Evolutionary conservation across 768 basidiomycete genomes (phyloP).

Genomic region (Chalciporus piperatus): DNA sequence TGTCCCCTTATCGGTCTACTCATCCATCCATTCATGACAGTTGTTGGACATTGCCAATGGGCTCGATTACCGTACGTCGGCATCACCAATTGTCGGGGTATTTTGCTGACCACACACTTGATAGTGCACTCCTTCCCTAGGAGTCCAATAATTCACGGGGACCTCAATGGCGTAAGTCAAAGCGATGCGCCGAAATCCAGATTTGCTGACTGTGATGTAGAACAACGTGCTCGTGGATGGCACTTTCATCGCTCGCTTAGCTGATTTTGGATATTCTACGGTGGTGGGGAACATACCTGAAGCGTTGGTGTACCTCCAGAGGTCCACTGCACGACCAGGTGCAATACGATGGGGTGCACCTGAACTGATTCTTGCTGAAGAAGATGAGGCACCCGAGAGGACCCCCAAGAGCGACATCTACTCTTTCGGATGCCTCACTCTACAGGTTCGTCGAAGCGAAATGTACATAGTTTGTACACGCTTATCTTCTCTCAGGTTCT

Average conservation of each 20-base stretch:
- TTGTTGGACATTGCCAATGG: conserved; percentile 7
- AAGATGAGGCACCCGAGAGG: neutral
- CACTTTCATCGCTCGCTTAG: conserved; percentile 34
- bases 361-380: conserved; percentile 25
- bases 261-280: conserved; percentile 42
- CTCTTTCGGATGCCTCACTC: conserved; percentile 27
- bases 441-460: conserved; percentile 1
- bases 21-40: neutral
- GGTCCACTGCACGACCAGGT: conserved; percentile 30
- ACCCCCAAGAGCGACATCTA: conserved; percentile 15
- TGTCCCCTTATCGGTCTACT: neutral
- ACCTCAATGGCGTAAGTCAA: conserved; percentile 5
- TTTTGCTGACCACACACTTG: no score
- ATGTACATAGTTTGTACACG: neutral
- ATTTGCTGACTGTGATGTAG: neutral
- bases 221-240: conserved; percentile 14
- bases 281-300: neutral
- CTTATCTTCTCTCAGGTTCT: neutral
- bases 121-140: conserved; percentile 3
- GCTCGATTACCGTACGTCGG: neutral
- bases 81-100: neutral
- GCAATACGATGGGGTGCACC: conserved; percentile 46
- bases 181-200: no score
- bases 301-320: no score
- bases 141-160: conserved; percentile 2